Evolutionary conservation across 306 rosid genomes (phyloP).

Genomic region (Acacia melanoxylon): DNA sequence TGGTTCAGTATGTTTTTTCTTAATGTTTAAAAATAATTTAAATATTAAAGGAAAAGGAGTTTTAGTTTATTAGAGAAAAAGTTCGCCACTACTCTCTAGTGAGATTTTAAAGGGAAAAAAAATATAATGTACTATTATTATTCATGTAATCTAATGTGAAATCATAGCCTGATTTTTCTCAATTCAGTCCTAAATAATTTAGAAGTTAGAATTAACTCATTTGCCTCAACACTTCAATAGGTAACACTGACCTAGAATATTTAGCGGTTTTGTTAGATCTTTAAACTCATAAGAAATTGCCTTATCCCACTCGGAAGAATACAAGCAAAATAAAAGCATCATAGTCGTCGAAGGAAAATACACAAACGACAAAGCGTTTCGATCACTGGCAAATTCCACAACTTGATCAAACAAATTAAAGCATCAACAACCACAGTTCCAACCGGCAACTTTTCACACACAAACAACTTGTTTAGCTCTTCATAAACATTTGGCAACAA

Average conservation of each 20-base stretch:
- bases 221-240: no score
- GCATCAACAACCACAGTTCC: constrained; percentile 35
- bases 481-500: constrained; percentile 26
- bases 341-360: constrained; percentile 43
- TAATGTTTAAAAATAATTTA: no score
- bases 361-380: constrained; percentile 17
- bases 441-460: neutral
- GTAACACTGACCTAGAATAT: neutral
- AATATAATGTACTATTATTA: no score
- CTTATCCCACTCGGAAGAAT: constrained; percentile 34
- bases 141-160: no score
- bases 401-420: constrained; percentile 23
- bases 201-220: no score
- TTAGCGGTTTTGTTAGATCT: no score
- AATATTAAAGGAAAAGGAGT: neutral
- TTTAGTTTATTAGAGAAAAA: no score
- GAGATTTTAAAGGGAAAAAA: no score
- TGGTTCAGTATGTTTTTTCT: neutral
- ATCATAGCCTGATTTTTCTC: no score
- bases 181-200: no score
- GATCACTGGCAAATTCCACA: constrained; percentile 25
- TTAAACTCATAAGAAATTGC: constrained; percentile 25
- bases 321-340: constrained; percentile 35
- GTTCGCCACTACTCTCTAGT: no score
- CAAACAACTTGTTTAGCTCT: constrained; percentile 3